Conservation (phyloP, 176 grass and related monocot genomes). For the Urochloa ruziziensis region DNA sequence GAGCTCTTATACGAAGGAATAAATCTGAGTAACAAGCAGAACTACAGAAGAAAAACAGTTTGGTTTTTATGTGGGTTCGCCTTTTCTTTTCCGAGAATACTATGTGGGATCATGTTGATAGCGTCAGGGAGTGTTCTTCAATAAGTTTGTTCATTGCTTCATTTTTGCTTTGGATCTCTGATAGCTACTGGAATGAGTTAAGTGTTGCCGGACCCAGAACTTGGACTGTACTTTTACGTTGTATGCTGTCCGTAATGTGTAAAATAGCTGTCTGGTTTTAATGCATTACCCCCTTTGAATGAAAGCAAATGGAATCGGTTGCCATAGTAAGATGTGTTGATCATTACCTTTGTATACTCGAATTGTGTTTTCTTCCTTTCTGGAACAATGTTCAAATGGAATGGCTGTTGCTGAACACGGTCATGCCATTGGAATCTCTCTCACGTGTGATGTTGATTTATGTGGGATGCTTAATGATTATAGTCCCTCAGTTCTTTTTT, state of each 20-base stretch:
- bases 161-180: neutral
- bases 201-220: neutral
- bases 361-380: neutral
- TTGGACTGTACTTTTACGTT: neutral
- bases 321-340: neutral
- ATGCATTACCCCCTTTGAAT: neutral
- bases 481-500: too few species aligned
- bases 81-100: neutral
- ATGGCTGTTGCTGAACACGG: neutral
- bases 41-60: neutral
- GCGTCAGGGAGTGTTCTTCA: constrained; percentile 20
- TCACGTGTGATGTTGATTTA: too few species aligned
- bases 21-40: constrained; percentile 3
- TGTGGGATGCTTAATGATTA: too few species aligned
- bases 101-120: neutral
- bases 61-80: neutral
- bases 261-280: constrained; percentile 22
- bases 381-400: neutral
- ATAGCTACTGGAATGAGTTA: constrained; percentile 13
- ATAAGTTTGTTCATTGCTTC: constrained; percentile 30
- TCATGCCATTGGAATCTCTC: neutral
- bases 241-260: neutral
- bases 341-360: neutral
- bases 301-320: neutral
- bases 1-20: constrained; percentile 29